Evolutionary conservation across 1,284 basidiomycete species (phyloP).

Genomic region (Ustilago loliicola): DNA sequence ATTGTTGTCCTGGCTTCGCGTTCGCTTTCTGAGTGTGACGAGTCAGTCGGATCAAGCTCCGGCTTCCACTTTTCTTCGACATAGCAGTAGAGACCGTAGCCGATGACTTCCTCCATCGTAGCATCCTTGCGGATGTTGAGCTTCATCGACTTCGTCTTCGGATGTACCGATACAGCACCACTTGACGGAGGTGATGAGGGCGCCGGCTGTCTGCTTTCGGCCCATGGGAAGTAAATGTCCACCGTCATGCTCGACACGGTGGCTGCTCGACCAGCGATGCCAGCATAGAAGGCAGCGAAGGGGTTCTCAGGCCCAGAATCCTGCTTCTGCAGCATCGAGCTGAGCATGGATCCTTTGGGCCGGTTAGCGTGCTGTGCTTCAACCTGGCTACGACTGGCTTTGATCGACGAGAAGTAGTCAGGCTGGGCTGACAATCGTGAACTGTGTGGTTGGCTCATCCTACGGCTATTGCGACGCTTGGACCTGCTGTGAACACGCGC

Average conservation of each 20-base stretch:
- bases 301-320: slow-evolving; percentile 67
- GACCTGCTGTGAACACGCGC: slow-evolving; percentile 12
- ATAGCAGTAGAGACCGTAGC: slow-evolving; percentile 89
- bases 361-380: slow-evolving; percentile 48
- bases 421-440: slow-evolving; percentile 26
- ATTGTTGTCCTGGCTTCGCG: slow-evolving; percentile 78
- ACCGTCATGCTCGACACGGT: slow-evolving; percentile 75
- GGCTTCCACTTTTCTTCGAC: slow-evolving; percentile 89
- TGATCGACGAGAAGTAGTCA: slow-evolving; percentile 51
- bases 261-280: slow-evolving; percentile 70
- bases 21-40: slow-evolving; percentile 73
- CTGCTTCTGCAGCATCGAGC: slow-evolving; percentile 50
- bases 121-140: slow-evolving; percentile 85
- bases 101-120: slow-evolving; percentile 94
- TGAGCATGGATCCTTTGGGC: slow-evolving; percentile 50
- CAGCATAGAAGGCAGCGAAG: slow-evolving; percentile 72
- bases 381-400: slow-evolving; percentile 35
- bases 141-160: slow-evolving; percentile 70
- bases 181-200: slow-evolving; percentile 39
- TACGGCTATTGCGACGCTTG: slow-evolving; percentile 26
- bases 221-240: slow-evolving; percentile 89
- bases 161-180: slow-evolving; percentile 50
- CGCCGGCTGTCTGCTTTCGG: slow-evolving; percentile 70
- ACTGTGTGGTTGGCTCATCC: slow-evolving; percentile 14
- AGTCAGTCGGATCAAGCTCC: slow-evolving; percentile 74